Conservation (phyloP, 331 rosid genomes). For the Rhamnella rubrinervis region DNA sequence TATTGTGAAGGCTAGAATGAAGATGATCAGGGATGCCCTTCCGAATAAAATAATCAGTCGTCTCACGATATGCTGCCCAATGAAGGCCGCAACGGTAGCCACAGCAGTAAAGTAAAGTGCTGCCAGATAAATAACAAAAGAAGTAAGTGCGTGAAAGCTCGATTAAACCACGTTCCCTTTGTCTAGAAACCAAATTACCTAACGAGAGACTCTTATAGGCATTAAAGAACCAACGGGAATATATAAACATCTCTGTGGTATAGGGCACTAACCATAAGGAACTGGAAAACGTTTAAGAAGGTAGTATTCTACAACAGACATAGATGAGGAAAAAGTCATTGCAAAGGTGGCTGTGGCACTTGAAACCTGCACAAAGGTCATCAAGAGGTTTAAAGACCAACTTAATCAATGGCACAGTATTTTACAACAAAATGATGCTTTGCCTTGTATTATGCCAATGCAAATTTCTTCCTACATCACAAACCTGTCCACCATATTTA, state of each 20-base stretch:
- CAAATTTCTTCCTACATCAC: too few relatives aligned
- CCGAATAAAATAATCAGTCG: conserved; percentile 59
- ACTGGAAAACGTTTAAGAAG: conserved; percentile 84
- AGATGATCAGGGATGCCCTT: conserved; percentile 87
- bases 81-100: conserved; percentile 73
- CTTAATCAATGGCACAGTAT: neutral
- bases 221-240: neutral
- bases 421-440: too few relatives aligned
- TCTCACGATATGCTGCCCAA: conserved; percentile 85
- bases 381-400: conserved; percentile 5
- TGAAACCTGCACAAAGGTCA: conserved; percentile 62
- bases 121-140: conserved; percentile 30
- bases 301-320: conserved; percentile 95
- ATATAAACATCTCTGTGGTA: neutral
- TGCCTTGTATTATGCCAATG: too few relatives aligned
- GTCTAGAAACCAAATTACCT: neutral
- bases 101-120: conserved; percentile 63
- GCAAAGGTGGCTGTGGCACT: conserved; percentile 95
- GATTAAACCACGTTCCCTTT: neutral
- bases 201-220: neutral
- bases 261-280: conserved; percentile 64
- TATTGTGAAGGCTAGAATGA: conserved; percentile 71
- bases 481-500: too few relatives aligned
- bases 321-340: conserved; percentile 95
- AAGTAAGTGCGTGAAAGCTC: neutral